Base-by-base conservation (phyloP, 2,329 filamentous ascomycete genomes). In the Talaromyces sp. region DNA sequence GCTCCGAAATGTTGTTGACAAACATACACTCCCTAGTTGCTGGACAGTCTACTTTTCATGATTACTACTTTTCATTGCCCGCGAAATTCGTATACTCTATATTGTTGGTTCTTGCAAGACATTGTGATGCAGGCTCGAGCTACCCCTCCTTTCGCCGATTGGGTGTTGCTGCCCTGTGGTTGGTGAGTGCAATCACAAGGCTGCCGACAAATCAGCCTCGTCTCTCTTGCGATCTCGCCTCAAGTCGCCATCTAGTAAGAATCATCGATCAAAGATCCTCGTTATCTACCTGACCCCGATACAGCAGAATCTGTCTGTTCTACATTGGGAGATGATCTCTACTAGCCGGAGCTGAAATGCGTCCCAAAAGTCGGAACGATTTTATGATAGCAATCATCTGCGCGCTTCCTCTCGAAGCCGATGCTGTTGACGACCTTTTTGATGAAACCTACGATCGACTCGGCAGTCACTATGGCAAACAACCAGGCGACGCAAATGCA, bases 401-500 rank as follows among this genome's bases (percentile, higher is more conserved):
- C 34, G 53, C 62, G 1, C 45, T 64, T 5, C 34, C 62, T 19
- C 62, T 51, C 29, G 63, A 64, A 34, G 45, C 63, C n/a, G 56
- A 64, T 13, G 54, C 63, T 7, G 63, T 60, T n/a, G 29, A 31
- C 40, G n/a, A 4, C 4, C 22, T 54, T 7, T 60, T 49, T 13
- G 63, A 64, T 22, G 45, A 60, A 11, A 13, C 11, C 19, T 64
- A 60, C 34, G 34, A 65, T 22, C 8, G 38, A 4, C 17, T 51
- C 3, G 45, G 34, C 2, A 5, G 15, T 7, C 7, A 13, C 22
- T 64, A 64, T 4, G 29, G 62, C 27, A 64, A 61, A 13, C 22
- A 17, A 6, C 2, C 1, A 17, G 54, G 31, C 5, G 63, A 51
- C 13, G 10, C 5, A 6, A 64, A 64, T 34, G 7, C 34, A 4